Evolutionary conservation across 1,139 yeast genomes (phyloP), one percentile per base, ranked within the genome.

Genomic region (Spencermartinsiella ligniputridi): DNA sequence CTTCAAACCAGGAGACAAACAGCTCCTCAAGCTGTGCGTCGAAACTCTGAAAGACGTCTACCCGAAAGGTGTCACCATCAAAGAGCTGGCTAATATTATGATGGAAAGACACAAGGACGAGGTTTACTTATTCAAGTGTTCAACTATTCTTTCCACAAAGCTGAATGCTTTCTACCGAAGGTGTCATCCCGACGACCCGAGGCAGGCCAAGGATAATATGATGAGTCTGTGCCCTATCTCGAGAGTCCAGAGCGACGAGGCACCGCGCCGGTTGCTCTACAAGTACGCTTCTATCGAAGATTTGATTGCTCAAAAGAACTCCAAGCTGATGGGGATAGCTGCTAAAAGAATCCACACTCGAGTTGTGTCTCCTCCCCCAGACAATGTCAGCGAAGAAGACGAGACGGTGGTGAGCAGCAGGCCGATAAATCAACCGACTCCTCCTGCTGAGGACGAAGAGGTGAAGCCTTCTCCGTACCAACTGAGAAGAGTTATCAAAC

Each of bases 81-180:
- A 57, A 40, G 64, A 62, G 32, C 52, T 62, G 40, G 58, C 58
- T 15, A 56, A 53, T 12, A 55, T 51, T 18, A 52, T 61, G 19
- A 37, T 49, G 39, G 54, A 52, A 27, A 9, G 32, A 9, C 49
- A 48, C 41, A 44, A 41, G 19, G 35, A 41, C 19, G 41, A 48
- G 12, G 30, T 27, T 16, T 40, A 49, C 4, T 47, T 51, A n/a
- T 60, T 60, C 40, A 51, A 56, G 40, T 55, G 65, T 15, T 58
- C 64, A n/a, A 57, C 63, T 2, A 55, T 62, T 19, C 50, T 62
- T 29, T 61, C 67, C 16, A 61, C 67, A 3, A 62, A 62, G 44
- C 55, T 62, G 29, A 62, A 62, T 46, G 58, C 64, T 15, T 56
- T 60, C 27, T 62, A 58, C 47, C 55, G 67, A 8, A 47, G 64